These are phyloP conservation scores for Coelastrella sp. DNA, from an alignment of 139 green algal genomes.

Conservation along the genomic window DNA sequence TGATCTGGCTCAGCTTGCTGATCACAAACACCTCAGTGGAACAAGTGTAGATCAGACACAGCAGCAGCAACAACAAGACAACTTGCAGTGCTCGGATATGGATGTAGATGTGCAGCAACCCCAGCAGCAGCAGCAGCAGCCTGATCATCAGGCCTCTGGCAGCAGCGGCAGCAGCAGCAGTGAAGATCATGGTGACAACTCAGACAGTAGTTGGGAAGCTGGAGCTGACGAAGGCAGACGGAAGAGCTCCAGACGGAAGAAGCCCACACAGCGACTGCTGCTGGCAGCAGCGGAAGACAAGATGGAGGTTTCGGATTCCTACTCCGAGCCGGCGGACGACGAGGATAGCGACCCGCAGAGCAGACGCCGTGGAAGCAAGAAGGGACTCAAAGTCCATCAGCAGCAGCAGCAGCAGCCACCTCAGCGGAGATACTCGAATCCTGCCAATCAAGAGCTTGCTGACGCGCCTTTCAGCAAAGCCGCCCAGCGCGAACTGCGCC, in stretches of 20 bases:
- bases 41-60: not conserved
- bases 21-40: not conserved
- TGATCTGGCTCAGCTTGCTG: not conserved
- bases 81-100: no score
- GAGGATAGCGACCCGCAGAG: not conserved
- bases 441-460: not conserved
- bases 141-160: not conserved
- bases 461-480: not conserved
- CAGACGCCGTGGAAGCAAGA: not conserved
- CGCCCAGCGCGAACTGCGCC: not conserved
- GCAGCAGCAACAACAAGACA: slow-evolving; percentile 15
- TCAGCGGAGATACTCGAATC: not conserved
- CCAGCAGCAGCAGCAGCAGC: not conserved
- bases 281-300: slow-evolving; percentile 2
- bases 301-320: not conserved
- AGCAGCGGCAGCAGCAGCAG: slow-evolving; percentile 7
- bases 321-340: not conserved
- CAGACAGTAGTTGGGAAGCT: not conserved
- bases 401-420: slow-evolving; percentile 5
- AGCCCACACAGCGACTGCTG: not conserved
- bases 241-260: not conserved
- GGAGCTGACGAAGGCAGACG: not conserved
- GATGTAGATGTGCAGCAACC: not conserved
- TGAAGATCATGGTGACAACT: no score
- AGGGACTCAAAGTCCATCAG: not conserved